Evolutionary conservation across 1,139 yeast genomes (phyloP), one percentile per base, ranked within the genome.

Genomic region (Yamadazyma dushanensis): DNA sequence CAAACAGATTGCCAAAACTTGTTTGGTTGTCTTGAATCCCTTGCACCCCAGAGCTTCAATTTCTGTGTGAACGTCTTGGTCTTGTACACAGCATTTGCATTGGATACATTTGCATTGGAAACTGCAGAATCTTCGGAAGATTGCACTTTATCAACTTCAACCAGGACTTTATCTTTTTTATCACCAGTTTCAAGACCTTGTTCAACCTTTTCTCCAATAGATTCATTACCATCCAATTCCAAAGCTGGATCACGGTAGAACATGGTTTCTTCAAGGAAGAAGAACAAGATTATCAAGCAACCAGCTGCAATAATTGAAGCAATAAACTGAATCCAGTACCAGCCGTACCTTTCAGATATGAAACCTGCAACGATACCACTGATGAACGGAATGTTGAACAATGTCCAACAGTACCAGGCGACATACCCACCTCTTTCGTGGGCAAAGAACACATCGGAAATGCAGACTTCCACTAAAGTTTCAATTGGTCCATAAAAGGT

Each of bases 401-500:
- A 54, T 1, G 70, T 64, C 31, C 63, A 57, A 38, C 68, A 67
- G 47, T 67, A 72, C 35, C 70, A 53, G 3, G 58, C 50, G 28
- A 72, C 63, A 48, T 65, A 70, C 11, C 68, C 62, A 9, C 76
- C 77, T 46, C 78, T 59, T 49, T 73, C 74, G 46, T 75, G 79
- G 45, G 70, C 76, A 46, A 72, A 74, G 49, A 67, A 74, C 37
- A 74, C 49, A 45, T 75, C 80, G 7, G 75, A 57, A 33, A 73
- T 66, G 2, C 76, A 53, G 19, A 76, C 66, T 50, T 76, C 81
- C 23, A 77, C 74, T 26, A 77, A 54, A 0, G 81, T 70, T 46
- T 78, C 83, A 43, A 76, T 70, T 6, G 82, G 78, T 14, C 80
- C 71, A 26, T 69, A 73, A 29, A 71, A 64, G 23, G 75, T 55